Evolutionary conservation across 345 rosid species (phyloP).

Genomic region (Populus alba): DNA sequence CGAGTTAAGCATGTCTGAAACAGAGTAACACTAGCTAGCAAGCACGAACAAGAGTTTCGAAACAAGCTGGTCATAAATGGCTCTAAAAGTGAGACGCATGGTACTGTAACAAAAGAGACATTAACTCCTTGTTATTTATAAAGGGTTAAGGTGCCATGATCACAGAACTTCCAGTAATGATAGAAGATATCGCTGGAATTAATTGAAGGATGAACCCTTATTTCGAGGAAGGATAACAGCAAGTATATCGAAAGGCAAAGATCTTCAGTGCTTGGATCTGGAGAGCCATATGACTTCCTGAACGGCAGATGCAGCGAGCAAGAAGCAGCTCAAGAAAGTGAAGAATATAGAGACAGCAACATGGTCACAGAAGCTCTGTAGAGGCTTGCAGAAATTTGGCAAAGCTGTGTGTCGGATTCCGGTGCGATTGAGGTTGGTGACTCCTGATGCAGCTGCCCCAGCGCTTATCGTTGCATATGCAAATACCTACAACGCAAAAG

Average conservation of each 20-base stretch:
- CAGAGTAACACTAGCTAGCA: neutral
- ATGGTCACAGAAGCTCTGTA: conserved; percentile 69
- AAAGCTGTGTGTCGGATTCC: conserved; percentile 71
- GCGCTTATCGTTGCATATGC: conserved; percentile 67
- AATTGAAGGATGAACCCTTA: neutral
- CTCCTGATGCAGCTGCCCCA: conserved; percentile 77
- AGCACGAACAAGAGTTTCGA: neutral
- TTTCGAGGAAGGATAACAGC: neutral
- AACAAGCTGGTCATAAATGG: neutral
- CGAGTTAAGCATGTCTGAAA: neutral
- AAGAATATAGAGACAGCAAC: conserved; percentile 64
- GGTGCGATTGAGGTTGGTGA: conserved; percentile 71
- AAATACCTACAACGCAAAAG: conserved; percentile 42
- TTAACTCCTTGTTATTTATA: neutral
- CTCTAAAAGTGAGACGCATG: neutral
- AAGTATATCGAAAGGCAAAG: neutral
- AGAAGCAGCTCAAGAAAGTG: conserved; percentile 52
- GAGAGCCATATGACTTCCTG: conserved; percentile 59
- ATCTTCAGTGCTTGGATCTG: conserved; percentile 24
- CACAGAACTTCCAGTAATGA: neutral
- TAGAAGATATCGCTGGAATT: neutral
- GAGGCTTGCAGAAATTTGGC: conserved; percentile 79
- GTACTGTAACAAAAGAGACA: neutral
- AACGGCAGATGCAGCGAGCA: conserved; percentile 58
- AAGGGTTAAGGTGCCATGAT: neutral